Base-by-base conservation (phyloP, 139 green algal genomes). In the Astrephomene gubernaculifera region DNA sequence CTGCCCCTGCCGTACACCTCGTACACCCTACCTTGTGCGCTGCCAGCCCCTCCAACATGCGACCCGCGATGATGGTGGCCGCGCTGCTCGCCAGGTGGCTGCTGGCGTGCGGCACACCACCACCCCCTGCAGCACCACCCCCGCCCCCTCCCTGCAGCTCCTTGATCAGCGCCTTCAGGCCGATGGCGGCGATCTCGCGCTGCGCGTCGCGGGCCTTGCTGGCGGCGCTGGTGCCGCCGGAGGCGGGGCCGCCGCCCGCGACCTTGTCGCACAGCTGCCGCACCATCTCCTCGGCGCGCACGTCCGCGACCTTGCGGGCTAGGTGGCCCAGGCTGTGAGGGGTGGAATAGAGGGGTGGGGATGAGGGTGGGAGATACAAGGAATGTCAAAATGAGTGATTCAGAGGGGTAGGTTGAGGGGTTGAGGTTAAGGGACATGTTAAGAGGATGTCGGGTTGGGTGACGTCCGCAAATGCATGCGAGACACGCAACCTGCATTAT, bases 251-350 rank as follows among this genome's bases (percentile, higher is more conserved):
- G 29, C 60, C 39, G 31, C 70, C 70, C 70, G 70, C 39, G 4
- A 98, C 86, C 86, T 96, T 97, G 17, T 89, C 82, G 82, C 90
- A 95, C 61, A 98, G 92, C 22, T 64, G 72, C 2, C 86, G 44
- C 33, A 95, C 63, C 60, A 98, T 87, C 22, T 95, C 91, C 57
- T 94, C 84, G 14, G 95, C 85, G n/a, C 89, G 90, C 1, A 73
- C 60, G 31, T 96, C 89, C 6, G 69, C 76, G n/a, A 98, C 88
- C 38, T 94, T 95, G 69, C 93, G 93, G 24, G 96, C 93, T n/a
- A 99, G 87, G n/a, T 93, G 72, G 4, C 93, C 94, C 41, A 99
- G 89, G 79, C 94, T 98, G 90, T 83, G 73, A 33, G n/a, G n/a
- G n/a, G n/a, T n/a, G 54, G 35, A 49, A 43, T 9, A 43, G 14